Evolutionary conservation across 495 filamentous ascomycete species (phyloP), one percentile per base, ranked within the genome.

Genomic region (Daldinia concentrica): DNA sequence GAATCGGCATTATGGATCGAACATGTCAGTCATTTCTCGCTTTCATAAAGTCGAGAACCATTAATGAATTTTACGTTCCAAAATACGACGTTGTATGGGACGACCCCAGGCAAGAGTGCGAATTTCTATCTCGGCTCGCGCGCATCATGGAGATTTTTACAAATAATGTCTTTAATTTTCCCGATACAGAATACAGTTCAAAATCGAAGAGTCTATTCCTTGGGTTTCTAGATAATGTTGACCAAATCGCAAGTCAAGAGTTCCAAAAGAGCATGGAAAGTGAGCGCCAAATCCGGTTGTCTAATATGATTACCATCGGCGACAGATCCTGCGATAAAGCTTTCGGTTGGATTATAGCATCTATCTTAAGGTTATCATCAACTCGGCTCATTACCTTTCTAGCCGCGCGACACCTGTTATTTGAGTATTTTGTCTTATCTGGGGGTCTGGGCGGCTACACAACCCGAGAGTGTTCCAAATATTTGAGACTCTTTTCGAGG

Each of bases 41-140:
- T 12, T 57, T 68, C 24, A 39, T 59, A 24, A 62, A 68, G 58
- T 68, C 58, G 22, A 61, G 48, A 48, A 37, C 50, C 6, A 62
- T 29, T 1, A 19, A 37, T 5, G 34, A 27, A 1, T 62, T 60
- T n/a, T 68, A 27, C 17, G 17, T 43, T 43, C 14, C 14, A 5
- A n/a, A n/a, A 17, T 15, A 1, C 14, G 36, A 5, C 1, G 36
- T 2, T 12, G 14, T 8, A 14, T 15, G 36, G 36, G 4, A 43
- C n/a, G 5, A 43, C 1, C n/a, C 39, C 14, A 0, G 6, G 1
- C 1, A 0, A 6, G n/a, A 0, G n/a, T 17, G 2, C n/a, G 41
- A 45, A 11, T 24, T 48, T 48, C 1, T 24, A 24, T 4, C 0
- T 12, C 19, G 1, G 19, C 8, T 48, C 19, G 0, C 1, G 4